phyloP scores from a whole-genome alignment of 2,329 filamentous ascomycete species.

The Orbilia quercus region DNA sequence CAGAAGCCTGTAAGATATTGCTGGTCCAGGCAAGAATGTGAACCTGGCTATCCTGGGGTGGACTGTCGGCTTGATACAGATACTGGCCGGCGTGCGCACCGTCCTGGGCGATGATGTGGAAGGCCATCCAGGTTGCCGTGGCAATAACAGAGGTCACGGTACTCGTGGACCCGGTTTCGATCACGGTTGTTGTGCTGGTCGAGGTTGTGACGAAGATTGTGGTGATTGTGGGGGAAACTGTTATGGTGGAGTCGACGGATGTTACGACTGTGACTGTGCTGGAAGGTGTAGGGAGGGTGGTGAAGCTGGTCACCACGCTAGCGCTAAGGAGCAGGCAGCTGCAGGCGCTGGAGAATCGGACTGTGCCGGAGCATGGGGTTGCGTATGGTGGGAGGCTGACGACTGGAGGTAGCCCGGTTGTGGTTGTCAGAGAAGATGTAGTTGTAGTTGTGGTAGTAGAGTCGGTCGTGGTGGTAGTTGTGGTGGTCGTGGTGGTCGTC shows the following conservation, averaged over 20 bases:
- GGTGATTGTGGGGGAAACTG: neutral
- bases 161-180: neutral
- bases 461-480: neutral
- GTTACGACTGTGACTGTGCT: neutral
- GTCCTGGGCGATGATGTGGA: neutral
- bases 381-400: neutral
- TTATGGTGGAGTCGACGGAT: neutral
- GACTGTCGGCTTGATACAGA: slow-evolving; percentile 2
- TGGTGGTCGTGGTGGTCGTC: neutral
- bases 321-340: slow-evolving; percentile 7
- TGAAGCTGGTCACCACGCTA: neutral
- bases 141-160: slow-evolving; percentile 1
- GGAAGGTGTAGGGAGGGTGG: neutral
- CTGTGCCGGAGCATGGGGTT: neutral
- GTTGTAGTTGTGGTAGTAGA: neutral
- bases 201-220: neutral
- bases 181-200: neutral
- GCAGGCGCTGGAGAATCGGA: slow-evolving; percentile 17
- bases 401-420: neutral
- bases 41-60: neutral
- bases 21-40: neutral
- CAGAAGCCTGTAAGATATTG: neutral
- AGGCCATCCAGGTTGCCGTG: slow-evolving; percentile 2
- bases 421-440: neutral
- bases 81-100: neutral